Evolutionary conservation across 2,329 filamentous ascomycete genomes (phyloP), one percentile per base, ranked within the genome.

Genomic region (Fusarium sterilihyphosum): DNA sequence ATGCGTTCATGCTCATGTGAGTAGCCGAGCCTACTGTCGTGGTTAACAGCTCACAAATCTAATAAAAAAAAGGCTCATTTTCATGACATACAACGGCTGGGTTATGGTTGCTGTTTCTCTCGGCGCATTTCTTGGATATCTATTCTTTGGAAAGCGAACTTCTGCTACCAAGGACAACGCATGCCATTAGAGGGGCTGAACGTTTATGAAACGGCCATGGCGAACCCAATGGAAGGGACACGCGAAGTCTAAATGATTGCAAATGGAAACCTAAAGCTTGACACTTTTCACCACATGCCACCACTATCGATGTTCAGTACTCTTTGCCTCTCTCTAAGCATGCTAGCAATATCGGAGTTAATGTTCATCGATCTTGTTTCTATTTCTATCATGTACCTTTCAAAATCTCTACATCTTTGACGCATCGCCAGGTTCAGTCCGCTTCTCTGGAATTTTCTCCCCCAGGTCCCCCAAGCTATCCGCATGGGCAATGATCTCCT

Each of bases 71-170:
- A 98, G 96, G 96, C 88, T 99, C 70, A 85, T 99, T 29, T 99
- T 99, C 84, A 99, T 99, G 96, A 99, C 96, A n/a, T 99, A 99
- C 85, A 99, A 99, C 80, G 96, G 96, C 65, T 97, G 94, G 92
- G 92, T 99, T 77, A 99, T 99, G 96, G 84, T 97, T 75, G 90
- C 96, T 7, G 95, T 98, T 22, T 93, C 93, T 2, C 86, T 97
- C 16, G 96, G 96, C 22, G 95, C 96, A 0, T 97, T 97, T 75
- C 83, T 97, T 50, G 96, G 96, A 49, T 98, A 97, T 81, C 81
- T 98, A 69, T 78, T 92, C 50, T 99, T 98, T 84, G 93, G 94
- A 22, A 89, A 90, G 64, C 86, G 87, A 61, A 91, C 91, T 2
- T 88, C 91, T 61, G 89, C 92, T 13, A 92, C 92, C 35, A 98